Evolutionary conservation across 2,329 filamentous ascomycete genomes (phyloP), one percentile per base, ranked within the genome.

Genomic region (Coniochaeta sp.): DNA sequence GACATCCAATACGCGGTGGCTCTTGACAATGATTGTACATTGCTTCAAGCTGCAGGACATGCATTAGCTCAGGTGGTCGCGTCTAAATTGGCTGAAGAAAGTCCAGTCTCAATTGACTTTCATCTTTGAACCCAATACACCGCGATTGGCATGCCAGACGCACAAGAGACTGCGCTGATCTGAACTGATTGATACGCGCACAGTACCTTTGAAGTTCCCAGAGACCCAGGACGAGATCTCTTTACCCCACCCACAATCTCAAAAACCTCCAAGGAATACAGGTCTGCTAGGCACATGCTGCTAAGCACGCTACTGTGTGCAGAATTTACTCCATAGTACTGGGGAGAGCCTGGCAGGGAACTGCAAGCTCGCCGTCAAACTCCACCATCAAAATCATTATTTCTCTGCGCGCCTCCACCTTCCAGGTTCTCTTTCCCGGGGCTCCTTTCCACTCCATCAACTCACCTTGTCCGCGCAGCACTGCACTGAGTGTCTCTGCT

Each of bases 401-500:
- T 52, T 52, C 47, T 52, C 47, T 52, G 24, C 6, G 4, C 22
- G 47, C 47, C 47, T 52, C 47, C 47, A 30, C 47, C 44, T 16
- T 52, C 47, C 47, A n/a, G n/a, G 8, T 28, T 7, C 3, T 52
- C 22, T 28, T 17, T n/a, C 26, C 47, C 19, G 26, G 47, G 42
- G 4, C 47, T 52, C 47, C 30, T 14, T 30, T 52, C 14, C 9
- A 28, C 8, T 12, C 22, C 24, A 52, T 10, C 10, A 47, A 47
- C 19, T 19, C 38, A 19, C 38, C 42, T 47, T 47, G 42, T 47
- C 42, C 42, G n/a, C 42, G 42, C 19, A 52, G 47, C 47, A 28
- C 47, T 52, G 47, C 47, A 30, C 47, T 52, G 47, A 52, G 47
- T 50, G 44, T 50, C n/a, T 52, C 47, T 52, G 47, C 47, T 30